Conservation (phyloP, 257 asterid genomes). For the Solanum chaucha region DNA sequence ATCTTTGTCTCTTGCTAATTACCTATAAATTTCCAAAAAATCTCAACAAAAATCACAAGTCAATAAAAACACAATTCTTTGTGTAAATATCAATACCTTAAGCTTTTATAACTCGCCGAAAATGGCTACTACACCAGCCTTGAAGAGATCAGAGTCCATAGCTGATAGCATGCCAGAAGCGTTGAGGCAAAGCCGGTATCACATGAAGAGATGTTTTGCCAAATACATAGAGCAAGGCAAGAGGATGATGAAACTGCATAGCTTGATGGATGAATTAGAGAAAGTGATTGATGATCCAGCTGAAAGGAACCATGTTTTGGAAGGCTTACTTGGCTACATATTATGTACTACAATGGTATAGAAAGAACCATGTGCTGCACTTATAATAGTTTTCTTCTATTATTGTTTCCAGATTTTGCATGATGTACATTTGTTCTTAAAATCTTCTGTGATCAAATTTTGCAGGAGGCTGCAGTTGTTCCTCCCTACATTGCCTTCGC, state of each 20-base stretch:
- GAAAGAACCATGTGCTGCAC: background rate
- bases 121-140: constrained; percentile 43
- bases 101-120: background rate
- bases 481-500: constrained; percentile 88
- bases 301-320: constrained; percentile 55
- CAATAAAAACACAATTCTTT: background rate
- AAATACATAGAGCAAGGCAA: constrained; percentile 63
- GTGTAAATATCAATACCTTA: background rate
- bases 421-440: background rate
- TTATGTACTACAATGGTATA: constrained; percentile 79
- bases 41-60: background rate
- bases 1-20: constrained; percentile 6
- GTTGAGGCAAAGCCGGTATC: constrained; percentile 73
- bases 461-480: constrained; percentile 84
- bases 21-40: constrained; percentile 31
- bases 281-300: constrained; percentile 54
- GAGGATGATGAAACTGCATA: constrained; percentile 54
- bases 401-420: background rate
- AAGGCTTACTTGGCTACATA: constrained; percentile 81
- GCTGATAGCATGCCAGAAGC: constrained; percentile 92
- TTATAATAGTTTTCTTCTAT: background rate
- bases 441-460: background rate
- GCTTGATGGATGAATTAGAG: constrained; percentile 77
- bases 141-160: constrained; percentile 59
- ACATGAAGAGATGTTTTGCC: constrained; percentile 83